phyloP scores from a whole-genome alignment of 768 basidiomycete genomes.

The Russula lepida region DNA sequence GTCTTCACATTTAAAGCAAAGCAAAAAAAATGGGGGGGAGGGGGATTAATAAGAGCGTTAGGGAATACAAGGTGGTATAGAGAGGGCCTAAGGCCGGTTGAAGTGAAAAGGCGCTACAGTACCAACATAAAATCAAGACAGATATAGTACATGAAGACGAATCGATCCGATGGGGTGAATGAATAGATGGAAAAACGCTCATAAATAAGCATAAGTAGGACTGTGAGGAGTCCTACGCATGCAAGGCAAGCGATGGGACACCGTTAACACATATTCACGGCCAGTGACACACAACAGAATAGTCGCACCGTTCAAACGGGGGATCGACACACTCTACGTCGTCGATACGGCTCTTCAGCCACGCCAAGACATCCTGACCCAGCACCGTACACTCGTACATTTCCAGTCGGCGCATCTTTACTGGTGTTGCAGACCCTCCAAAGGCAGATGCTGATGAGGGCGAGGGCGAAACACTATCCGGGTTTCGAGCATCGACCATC shows the following conservation, averaged over 20 bases:
- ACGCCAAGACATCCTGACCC: constrained; percentile 60
- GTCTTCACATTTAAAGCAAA: not conserved
- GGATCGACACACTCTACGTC: constrained; percentile 58
- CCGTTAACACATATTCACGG: constrained; percentile 16
- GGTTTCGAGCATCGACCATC: constrained; percentile 66
- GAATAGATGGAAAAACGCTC: not conserved
- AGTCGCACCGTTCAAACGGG: constrained; percentile 36
- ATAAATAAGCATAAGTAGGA: constrained; percentile 24
- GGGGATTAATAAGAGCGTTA: constrained; percentile 1
- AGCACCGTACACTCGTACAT: constrained; percentile 57
- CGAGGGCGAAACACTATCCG: constrained; percentile 33
- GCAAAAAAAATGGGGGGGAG: not conserved
- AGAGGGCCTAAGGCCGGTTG: not conserved
- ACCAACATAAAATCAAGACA: constrained; percentile 1
- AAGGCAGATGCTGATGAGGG: constrained; percentile 26
- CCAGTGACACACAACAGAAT: constrained; percentile 21
- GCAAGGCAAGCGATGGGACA: constrained; percentile 12
- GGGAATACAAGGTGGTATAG: constrained; percentile 9
- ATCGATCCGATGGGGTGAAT: not conserved
- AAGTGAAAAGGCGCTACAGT: constrained; percentile 10
- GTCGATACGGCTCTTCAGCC: constrained; percentile 54
- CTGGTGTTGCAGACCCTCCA: constrained; percentile 42
- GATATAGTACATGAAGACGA: constrained; percentile 7
- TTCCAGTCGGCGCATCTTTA: constrained; percentile 49
- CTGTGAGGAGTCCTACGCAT: constrained; percentile 21